These are phyloP conservation scores for Salix suchowensis DNA, from an alignment of 345 rosid species.

Conservation along the genomic window DNA sequence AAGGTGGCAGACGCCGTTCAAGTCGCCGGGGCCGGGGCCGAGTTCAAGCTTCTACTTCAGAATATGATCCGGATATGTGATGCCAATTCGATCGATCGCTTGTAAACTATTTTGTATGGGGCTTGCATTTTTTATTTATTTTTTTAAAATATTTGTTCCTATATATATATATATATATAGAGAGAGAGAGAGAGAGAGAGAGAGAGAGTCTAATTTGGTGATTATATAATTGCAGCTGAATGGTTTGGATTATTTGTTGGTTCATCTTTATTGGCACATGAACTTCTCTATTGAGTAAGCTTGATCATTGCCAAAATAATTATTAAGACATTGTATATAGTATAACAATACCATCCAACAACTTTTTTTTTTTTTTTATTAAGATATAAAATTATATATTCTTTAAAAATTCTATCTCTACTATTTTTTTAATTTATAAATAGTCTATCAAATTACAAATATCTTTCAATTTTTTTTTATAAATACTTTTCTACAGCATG, in stretches of 20 bases:
- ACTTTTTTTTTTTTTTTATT: no score
- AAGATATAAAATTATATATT: no score
- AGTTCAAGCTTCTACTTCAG: neutral
- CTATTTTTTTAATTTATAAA: no score
- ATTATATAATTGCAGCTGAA: neutral
- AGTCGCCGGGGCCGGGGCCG: constrained; percentile 21
- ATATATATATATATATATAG: neutral
- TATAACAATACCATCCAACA: no score
- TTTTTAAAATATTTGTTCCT: neutral
- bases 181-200: neutral
- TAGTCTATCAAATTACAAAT: no score
- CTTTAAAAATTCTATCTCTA: no score
- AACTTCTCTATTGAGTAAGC: neutral
- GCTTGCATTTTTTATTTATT: neutral
- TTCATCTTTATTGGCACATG: neutral
- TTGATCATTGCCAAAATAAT: neutral
- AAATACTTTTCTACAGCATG: neutral
- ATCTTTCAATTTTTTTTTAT: no score
- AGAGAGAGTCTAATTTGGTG: neutral
- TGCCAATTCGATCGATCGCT: neutral
- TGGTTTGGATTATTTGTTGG: neutral
- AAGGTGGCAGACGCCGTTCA: constrained; percentile 22
- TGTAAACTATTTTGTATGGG: neutral
- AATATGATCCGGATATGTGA: constrained; percentile 12
- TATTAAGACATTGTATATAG: neutral